Percentiles rank a stretch among this genome's conserved stretches.
phyloP scores from a whole-genome alignment of 2,329 filamentous ascomycete genomes.

The Aspergillus awamori region DNA sequence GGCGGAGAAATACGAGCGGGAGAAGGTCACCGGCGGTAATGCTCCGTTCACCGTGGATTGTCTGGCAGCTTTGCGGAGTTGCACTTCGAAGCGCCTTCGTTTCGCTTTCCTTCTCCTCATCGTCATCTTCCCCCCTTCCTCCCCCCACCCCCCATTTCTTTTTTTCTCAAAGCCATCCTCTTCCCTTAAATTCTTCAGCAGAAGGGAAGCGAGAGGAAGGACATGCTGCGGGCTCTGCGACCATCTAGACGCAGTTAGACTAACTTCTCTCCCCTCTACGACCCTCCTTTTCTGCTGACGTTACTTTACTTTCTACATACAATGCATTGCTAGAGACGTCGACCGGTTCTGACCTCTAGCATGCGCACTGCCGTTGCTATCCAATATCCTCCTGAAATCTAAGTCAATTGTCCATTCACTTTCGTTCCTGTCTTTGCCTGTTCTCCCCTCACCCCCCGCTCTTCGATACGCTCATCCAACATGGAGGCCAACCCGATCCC shows the following conservation, averaged over 20 bases:
- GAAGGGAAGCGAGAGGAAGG: background rate
- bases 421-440: background rate
- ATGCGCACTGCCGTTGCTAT: slow-evolving; percentile 1
- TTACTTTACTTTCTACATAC: background rate
- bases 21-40: background rate
- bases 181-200: background rate
- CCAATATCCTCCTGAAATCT: background rate
- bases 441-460: slow-evolving; percentile 4
- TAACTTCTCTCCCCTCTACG: slow-evolving; percentile 4
- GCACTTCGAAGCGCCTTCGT: slow-evolving; percentile 1
- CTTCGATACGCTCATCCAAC: slow-evolving; percentile 9
- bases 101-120: slow-evolving; percentile 7
- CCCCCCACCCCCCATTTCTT: background rate
- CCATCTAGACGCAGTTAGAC: slow-evolving; percentile 1
- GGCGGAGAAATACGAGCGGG: slow-evolving; percentile 2
- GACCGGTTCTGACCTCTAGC: slow-evolving; percentile 5
- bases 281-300: background rate
- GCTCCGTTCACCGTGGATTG: background rate
- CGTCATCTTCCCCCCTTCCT: background rate
- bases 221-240: slow-evolving; percentile 15
- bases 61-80: slow-evolving; percentile 4
- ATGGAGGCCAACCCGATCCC: slow-evolving; percentile 40
- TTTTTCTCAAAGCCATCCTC: background rate
- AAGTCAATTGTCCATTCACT: background rate
- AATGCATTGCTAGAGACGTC: slow-evolving; percentile 9